phyloP scores from a whole-genome alignment of 1,284 basidiomycete species.

The Ceratobasidium sp. region DNA sequence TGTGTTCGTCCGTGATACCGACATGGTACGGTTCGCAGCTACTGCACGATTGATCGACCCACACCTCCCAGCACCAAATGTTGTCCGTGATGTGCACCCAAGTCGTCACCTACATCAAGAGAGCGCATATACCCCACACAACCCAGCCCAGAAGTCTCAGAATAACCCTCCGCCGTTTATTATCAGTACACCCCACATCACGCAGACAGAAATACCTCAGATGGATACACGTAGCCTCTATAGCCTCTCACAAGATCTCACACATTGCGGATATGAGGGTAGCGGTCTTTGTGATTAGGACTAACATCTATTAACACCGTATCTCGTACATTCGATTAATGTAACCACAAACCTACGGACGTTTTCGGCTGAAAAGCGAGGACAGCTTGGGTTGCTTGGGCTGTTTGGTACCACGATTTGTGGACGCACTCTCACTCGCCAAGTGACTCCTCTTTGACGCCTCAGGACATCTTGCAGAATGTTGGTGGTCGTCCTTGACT shows the following conservation, averaged over 20 bases:
- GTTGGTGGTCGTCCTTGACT: slow-evolving; percentile 2
- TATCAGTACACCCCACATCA: no score
- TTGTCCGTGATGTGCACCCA: neutral
- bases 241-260: no score
- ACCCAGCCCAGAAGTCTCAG: no score
- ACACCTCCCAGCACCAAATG: neutral
- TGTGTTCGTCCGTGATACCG: slow-evolving; percentile 33
- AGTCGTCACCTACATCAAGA: neutral
- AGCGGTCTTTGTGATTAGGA: no score
- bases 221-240: no score
- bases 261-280: no score
- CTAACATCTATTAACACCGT: neutral
- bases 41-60: slow-evolving; percentile 22
- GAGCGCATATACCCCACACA: neutral
- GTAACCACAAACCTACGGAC: neutral
- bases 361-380: slow-evolving; percentile 28
- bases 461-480: neutral
- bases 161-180: no score
- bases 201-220: no score
- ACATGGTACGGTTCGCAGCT: slow-evolving; percentile 30
- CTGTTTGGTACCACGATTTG: neutral
- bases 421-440: neutral
- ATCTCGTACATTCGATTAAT: neutral
- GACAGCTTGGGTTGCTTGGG: slow-evolving; percentile 12
- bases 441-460: neutral